Base-by-base conservation (phyloP, 148 eudicot species). In the Suaeda aralocaspica region DNA sequence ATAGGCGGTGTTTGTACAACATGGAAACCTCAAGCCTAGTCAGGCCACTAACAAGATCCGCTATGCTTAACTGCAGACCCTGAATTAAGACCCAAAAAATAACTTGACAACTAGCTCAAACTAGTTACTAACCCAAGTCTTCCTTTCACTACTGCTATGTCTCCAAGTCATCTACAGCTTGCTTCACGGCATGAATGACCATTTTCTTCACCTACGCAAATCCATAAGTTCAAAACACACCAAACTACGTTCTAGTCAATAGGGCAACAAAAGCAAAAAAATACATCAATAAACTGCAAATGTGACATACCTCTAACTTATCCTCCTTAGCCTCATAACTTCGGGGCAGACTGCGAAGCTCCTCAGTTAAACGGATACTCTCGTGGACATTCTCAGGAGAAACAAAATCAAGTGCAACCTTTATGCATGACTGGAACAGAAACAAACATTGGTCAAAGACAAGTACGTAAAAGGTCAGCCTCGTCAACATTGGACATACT, bases 321-420 rank as follows among this genome's bases (percentile, higher is more conserved):
- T 74, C 74, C 66, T 64, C 78, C 74, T 78, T 78, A 7, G 81
- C 78, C 50, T 67, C 64, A 62, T 78, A 77, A 55, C 69, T 78
- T 6, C 49, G 74, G 19, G 81, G 81, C 41, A 74, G 66, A 64
- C 15, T n/a, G 13, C 77, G 77, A 57, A 68, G 68, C 30, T 78
- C 81, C 5, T 44, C 81, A 48, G 81, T 48, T 25, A 78, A 55
- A 15, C 81, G 66, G 28, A 78, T 49, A 57, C 81, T 73, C 74
- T 78, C 74, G 0, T 48, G 30, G 56, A 64, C 52, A 64, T 78
- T 78, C 31, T 73, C 81, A 56, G 81, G 81, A 2, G 81, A 78
- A 5, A 78, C 81, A 57, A 78, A 78, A 50, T 73, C 73, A 56
- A 78, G 77, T 1, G 78, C 81, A 22, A 74, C 75, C 39, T 78